These are phyloP conservation scores for Paecilomyces sp. DNA, from an alignment of 2,329 filamentous ascomycete genomes.

Conservation along the genomic window DNA sequence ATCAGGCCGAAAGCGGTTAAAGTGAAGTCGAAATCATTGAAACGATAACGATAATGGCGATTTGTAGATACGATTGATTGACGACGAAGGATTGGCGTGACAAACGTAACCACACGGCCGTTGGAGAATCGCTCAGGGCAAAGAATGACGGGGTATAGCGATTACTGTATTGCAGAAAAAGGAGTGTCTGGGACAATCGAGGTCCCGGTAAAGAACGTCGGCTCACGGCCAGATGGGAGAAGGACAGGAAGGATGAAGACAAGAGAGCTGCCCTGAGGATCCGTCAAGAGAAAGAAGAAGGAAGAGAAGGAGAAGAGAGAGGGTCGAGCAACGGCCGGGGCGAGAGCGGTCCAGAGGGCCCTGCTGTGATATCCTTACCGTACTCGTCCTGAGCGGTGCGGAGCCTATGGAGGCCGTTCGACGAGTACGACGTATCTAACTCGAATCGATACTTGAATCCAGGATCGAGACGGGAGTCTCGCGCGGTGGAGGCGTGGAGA, in stretches of 20 bases:
- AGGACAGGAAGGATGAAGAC: slow-evolving; percentile 2
- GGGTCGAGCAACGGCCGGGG: background rate
- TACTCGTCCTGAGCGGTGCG: background rate
- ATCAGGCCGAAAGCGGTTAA: background rate
- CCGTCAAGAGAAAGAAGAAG: slow-evolving; percentile 3
- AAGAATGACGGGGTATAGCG: slow-evolving; percentile 4
- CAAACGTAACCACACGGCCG: background rate
- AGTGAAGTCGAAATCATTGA: background rate
- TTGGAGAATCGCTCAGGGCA: background rate
- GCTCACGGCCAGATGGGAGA: slow-evolving; percentile 13
- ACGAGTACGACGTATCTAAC: background rate
- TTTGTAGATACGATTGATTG: background rate
- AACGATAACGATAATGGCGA: background rate
- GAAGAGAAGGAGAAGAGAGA: slow-evolving; percentile 6
- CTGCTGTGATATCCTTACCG: background rate
- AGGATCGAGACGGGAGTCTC: background rate
- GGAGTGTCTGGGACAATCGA: slow-evolving; percentile 17
- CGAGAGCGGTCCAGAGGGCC: background rate
- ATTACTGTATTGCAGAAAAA: slow-evolving; percentile 8
- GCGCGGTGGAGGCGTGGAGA: background rate
- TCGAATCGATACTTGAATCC: background rate
- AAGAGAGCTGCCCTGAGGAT: background rate
- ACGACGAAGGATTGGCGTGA: background rate
- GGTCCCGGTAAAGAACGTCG: slow-evolving; percentile 19
- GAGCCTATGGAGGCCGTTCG: background rate